These are phyloP conservation scores for Plectosphaerella cucumerina DNA, from an alignment of 2,329 filamentous ascomycete species.

Conservation along the genomic window DNA sequence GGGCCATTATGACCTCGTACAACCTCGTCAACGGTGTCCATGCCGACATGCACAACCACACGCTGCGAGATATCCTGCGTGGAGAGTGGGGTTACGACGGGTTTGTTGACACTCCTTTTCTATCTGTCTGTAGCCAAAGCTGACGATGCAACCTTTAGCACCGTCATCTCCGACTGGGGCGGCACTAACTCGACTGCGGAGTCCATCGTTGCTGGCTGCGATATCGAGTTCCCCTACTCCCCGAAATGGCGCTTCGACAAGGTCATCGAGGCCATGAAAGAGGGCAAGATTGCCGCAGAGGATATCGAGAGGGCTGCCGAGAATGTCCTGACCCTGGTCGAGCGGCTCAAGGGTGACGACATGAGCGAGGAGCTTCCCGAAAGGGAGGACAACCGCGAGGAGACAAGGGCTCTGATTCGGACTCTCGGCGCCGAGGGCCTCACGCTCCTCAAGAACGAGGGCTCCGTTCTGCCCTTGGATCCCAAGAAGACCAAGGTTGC, in stretches of 20 bases:
- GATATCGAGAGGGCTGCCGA: slow-evolving; percentile 56
- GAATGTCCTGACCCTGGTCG: slow-evolving; percentile 55
- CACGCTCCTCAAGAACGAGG: slow-evolving; percentile 61
- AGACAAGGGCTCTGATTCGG: slow-evolving; percentile 57
- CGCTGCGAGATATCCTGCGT: slow-evolving; percentile 52
- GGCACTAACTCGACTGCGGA: slow-evolving; percentile 53
- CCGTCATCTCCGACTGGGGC: slow-evolving; percentile 57
- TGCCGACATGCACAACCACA: slow-evolving; percentile 51
- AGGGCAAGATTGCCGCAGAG: slow-evolving; percentile 40
- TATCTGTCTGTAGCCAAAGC: neutral
- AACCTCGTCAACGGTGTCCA: slow-evolving; percentile 63
- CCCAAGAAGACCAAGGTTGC: slow-evolving; percentile 54
- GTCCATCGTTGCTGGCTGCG: slow-evolving; percentile 50
- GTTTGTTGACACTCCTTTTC: slow-evolving; percentile 25
- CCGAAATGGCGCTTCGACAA: slow-evolving; percentile 54
- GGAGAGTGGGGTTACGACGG: slow-evolving; percentile 61
- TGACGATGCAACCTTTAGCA: slow-evolving; percentile 30
- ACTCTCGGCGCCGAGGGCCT: slow-evolving; percentile 58
- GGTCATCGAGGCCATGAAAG: slow-evolving; percentile 46
- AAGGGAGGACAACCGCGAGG: slow-evolving; percentile 49
- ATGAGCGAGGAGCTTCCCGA: slow-evolving; percentile 54
- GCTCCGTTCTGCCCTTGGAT: slow-evolving; percentile 53
- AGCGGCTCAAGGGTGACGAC: slow-evolving; percentile 57
- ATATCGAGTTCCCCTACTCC: slow-evolving; percentile 55
- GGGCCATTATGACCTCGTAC: slow-evolving; percentile 67